A percentile compares a stretch with the other conserved stretches of the same genome.
Conservation (phyloP, 352 stramenopile genomes). For the Phytophthora sansomeana region DNA sequence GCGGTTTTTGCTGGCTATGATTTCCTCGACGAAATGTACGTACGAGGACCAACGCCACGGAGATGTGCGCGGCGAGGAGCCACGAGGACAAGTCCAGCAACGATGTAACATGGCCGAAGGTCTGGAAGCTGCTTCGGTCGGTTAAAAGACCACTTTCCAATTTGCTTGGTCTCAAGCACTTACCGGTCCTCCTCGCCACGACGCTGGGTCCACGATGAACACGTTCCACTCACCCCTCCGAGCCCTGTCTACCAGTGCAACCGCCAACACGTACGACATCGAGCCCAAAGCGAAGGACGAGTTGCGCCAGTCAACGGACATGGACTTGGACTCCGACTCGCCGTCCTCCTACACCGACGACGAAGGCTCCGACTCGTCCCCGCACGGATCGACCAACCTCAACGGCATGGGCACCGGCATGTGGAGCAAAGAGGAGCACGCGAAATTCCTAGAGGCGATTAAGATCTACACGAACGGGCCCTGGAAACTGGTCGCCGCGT, state of each 20-base stretch:
- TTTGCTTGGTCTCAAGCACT: slow-evolving; percentile 32
- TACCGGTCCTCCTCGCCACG: slow-evolving; percentile 4
- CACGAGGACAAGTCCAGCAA: neutral
- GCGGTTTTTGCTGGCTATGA: slow-evolving; percentile 17
- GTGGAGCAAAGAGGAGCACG: slow-evolving; percentile 73
- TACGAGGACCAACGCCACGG: slow-evolving; percentile 23
- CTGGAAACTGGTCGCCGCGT: slow-evolving; percentile 72
- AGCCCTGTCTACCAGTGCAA: slow-evolving; percentile 13
- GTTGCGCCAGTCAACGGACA: slow-evolving; percentile 9
- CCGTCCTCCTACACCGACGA: slow-evolving; percentile 35
- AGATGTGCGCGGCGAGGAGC: slow-evolving; percentile 15
- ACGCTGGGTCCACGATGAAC: slow-evolving; percentile 25
- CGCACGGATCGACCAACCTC: slow-evolving; percentile 6
- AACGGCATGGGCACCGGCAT: slow-evolving; percentile 49
- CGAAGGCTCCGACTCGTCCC: slow-evolving; percentile 30
- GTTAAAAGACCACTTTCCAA: slow-evolving; percentile 20
- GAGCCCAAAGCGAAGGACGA: slow-evolving; percentile 17
- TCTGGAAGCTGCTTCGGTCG: neutral
- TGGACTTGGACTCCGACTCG: slow-evolving; percentile 27
- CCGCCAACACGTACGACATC: slow-evolving; percentile 1
- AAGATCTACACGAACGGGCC: slow-evolving; percentile 76
- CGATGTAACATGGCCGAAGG: neutral
- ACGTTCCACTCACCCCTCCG: slow-evolving; percentile 17
- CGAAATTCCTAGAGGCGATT: slow-evolving; percentile 76
- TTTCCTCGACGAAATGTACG: slow-evolving; percentile 31